A percentile compares a stretch with the other conserved stretches of the same genome.
Evolutionary conservation across 306 rosid species (phyloP).

Genomic region (Pachyrhizus erosus): DNA sequence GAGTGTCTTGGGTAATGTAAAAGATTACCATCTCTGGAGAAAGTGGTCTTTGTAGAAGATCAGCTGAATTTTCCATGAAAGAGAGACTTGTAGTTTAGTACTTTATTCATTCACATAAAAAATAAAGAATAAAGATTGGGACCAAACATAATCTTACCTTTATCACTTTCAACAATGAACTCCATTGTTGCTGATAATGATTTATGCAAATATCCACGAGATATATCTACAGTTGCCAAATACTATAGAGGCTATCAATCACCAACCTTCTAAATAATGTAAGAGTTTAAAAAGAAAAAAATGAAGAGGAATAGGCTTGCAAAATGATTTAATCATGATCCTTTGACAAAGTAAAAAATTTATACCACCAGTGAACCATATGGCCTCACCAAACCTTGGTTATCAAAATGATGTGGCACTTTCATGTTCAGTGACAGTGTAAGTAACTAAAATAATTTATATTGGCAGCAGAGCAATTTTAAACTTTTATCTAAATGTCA

Average conservation of each 20-base stretch:
- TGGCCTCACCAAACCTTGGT: conserved; percentile 18
- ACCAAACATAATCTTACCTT: conserved; percentile 53
- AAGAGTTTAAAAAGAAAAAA: conserved; percentile 4
- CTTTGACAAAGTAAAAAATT: neutral
- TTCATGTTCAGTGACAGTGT: conserved; percentile 2
- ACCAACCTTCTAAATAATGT: conserved; percentile 36
- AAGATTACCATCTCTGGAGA: conserved; percentile 83
- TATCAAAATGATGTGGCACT: conserved; percentile 15
- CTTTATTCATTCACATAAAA: conserved; percentile 10
- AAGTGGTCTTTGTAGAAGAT: conserved; percentile 72
- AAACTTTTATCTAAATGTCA: neutral
- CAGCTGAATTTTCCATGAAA: conserved; percentile 56
- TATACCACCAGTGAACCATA: neutral
- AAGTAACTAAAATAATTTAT: neutral
- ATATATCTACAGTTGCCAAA: conserved; percentile 75
- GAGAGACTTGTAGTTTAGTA: neutral
- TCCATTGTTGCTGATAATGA: conserved; percentile 81
- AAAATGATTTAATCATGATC: conserved; percentile 3
- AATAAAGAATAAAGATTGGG: conserved; percentile 19
- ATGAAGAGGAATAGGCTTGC: neutral
- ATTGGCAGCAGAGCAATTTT: neutral
- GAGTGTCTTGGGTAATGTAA: conserved; percentile 97
- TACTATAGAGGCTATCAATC: conserved; percentile 70
- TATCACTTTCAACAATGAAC: conserved; percentile 87
- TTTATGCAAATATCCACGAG: conserved; percentile 86